Percentiles rank a stretch among this genome's conserved stretches.
Evolutionary conservation across 768 basidiomycete species (phyloP).

Genomic region (Amanita brunnescens): DNA sequence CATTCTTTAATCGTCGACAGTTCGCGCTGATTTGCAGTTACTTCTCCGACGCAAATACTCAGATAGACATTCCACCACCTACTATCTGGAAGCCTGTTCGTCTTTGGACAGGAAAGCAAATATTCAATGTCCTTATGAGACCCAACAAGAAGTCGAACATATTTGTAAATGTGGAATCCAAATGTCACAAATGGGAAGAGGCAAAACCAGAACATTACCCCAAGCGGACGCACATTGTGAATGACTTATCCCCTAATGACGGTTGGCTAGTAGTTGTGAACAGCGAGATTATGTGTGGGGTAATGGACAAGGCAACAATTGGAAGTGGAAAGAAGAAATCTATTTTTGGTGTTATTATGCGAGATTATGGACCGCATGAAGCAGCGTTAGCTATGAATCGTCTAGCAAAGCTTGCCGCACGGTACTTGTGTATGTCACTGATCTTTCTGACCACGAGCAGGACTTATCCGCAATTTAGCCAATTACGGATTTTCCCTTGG

Average conservation of each 20-base stretch:
- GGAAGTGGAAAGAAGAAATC: conserved; percentile 99
- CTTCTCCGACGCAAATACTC: conserved; percentile 81
- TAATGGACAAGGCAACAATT: conserved; percentile 97
- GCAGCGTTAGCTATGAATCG: conserved; percentile 95
- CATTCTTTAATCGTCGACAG: conserved; percentile 87
- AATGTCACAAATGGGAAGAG: conserved; percentile 86
- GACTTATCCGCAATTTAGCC: conserved; percentile 40
- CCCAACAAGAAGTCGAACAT: conserved; percentile 81
- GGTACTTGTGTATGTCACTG: conserved; percentile 53
- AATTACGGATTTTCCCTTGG: conserved; percentile 97
- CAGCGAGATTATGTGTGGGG: conserved; percentile 98
- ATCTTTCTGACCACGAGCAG: not conserved
- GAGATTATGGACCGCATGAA: conserved; percentile 93
- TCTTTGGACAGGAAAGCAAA: conserved; percentile 97
- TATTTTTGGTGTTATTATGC: conserved; percentile 94
- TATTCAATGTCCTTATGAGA: conserved; percentile 96
- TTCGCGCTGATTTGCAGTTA: conserved; percentile 97
- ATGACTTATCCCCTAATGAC: conserved; percentile 92
- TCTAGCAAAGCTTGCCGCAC: conserved; percentile 89
- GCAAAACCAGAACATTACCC: conserved; percentile 57
- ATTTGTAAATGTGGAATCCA: conserved; percentile 90
- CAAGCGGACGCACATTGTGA: conserved; percentile 47
- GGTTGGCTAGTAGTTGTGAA: conserved; percentile 97
- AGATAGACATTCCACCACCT: conserved; percentile 94
- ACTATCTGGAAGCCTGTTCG: conserved; percentile 88